phyloP scores from a whole-genome alignment of 2,329 filamentous ascomycete genomes.

The Cladosporium sp. region DNA sequence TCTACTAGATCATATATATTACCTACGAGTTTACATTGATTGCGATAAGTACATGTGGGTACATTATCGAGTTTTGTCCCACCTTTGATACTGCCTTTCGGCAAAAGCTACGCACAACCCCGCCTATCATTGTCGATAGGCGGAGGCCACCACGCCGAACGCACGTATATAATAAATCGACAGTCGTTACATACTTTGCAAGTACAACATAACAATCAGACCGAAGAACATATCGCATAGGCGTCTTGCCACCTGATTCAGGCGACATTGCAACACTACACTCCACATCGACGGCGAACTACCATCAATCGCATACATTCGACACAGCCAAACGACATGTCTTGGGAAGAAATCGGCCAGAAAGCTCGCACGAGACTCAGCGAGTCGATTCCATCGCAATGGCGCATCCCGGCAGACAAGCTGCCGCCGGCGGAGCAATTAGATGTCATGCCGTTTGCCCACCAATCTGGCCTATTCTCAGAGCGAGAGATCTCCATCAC shows the following conservation, averaged over 20 bases:
- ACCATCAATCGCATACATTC: too few species aligned
- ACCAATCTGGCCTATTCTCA: constrained; percentile 56
- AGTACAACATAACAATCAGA: too few species aligned
- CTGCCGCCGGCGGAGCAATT: constrained; percentile 51
- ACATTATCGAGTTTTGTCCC: too few species aligned
- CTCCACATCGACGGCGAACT: too few species aligned
- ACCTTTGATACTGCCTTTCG: background rate
- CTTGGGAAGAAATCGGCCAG: constrained; percentile 8
- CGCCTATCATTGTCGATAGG: background rate
- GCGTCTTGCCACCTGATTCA: too few species aligned
- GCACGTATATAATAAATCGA: too few species aligned
- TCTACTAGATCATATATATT: too few species aligned
- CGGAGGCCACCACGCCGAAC: background rate
- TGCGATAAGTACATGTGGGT: too few species aligned
- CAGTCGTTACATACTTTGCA: too few species aligned
- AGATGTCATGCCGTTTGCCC: constrained; percentile 54
- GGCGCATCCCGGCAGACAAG: constrained; percentile 50
- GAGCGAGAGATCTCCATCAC: constrained; percentile 49
- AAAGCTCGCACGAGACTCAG: constrained; percentile 40
- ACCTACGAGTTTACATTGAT: too few species aligned
- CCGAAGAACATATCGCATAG: too few species aligned
- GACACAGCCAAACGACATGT: constrained; percentile 2
- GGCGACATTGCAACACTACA: too few species aligned
- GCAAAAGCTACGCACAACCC: background rate
- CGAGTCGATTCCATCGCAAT: constrained; percentile 54